These are phyloP conservation scores for Aspergillus piperis DNA, from an alignment of 2,329 filamentous ascomycete species.

Conservation along the genomic window DNA sequence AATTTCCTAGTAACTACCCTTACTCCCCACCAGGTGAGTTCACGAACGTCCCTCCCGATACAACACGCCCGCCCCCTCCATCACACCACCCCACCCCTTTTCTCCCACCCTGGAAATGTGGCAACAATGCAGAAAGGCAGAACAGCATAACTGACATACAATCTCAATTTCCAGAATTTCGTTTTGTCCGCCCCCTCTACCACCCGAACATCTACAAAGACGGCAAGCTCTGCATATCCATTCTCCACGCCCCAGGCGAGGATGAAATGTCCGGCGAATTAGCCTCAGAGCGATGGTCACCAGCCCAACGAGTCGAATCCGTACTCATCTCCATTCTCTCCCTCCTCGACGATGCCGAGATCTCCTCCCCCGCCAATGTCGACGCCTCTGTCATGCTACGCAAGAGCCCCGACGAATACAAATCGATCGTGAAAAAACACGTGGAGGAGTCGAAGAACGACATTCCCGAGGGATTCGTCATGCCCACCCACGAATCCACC, in stretches of 20 bases:
- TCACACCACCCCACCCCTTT: background rate
- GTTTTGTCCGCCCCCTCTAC: constrained; percentile 76
- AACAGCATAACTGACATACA: background rate
- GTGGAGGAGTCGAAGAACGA: constrained; percentile 74
- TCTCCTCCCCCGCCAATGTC: constrained; percentile 90
- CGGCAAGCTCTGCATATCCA: constrained; percentile 92
- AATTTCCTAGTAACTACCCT: constrained; percentile 85
- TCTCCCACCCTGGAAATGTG: background rate
- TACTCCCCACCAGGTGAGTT: constrained; percentile 71
- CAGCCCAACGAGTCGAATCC: constrained; percentile 89
- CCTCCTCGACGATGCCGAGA: constrained; percentile 90
- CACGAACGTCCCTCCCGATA: background rate
- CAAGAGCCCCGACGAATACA: constrained; percentile 70
- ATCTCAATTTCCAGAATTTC: constrained; percentile 62
- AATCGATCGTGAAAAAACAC: constrained; percentile 66
- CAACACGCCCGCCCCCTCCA: background rate
- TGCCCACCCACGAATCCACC: constrained; percentile 73
- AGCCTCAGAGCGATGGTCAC: constrained; percentile 91
- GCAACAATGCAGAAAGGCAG: background rate
- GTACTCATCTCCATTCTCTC: constrained; percentile 90
- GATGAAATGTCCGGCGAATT: constrained; percentile 89
- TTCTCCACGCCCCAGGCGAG: constrained; percentile 88
- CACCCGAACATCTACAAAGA: constrained; percentile 95
- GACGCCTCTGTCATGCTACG: constrained; percentile 86
- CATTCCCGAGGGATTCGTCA: constrained; percentile 75